Base-by-base conservation (phyloP, 331 rosid genomes). In the Rhamnella rubrinervis region DNA sequence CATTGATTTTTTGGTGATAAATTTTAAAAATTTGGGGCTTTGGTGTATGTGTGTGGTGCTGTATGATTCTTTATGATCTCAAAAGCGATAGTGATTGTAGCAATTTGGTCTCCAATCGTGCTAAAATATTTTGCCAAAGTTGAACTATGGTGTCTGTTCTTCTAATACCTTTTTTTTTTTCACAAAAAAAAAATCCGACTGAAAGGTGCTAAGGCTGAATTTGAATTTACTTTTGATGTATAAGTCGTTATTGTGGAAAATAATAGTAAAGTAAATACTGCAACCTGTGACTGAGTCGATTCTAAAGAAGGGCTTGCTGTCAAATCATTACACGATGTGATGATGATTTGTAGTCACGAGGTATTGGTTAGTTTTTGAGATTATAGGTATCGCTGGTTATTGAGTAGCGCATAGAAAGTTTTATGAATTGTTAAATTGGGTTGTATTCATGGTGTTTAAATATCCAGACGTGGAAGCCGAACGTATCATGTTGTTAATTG, bases 51-150 rank as follows among this genome's bases (percentile, higher is more conserved):
- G 2, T 3, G 8, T 35, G 65, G 37, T 61, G 8, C 49, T 8
- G 8, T 53, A 18, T 7, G 23, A 53, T 53, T 44, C 49, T 9
- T 37, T 55, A 50, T 50, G 72, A 77, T 71, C 80, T 40, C 19
- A 40, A 66, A 26, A 71, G 62, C 51, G 64, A 39, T 16, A 50
- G 53, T 20, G 77, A 31, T 77, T 71, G 26, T 31, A 35, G 52
- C 37, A 57, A 61, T 70, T 65, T 37, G 20, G 46, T 51, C 17
- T 20, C 39, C 8, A 25, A 18, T 19, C 16, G 25, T 52, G 31
- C 37, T 16, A 41, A 51, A 50, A 59, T 47, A 31, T 17, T 66
- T 52, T 53, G 60, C 16, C 35, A 8, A 20, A 50, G 35, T 61
- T 66, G 53, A 68, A 39, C 39, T 26, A 20, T 55, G 55, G 53